These are phyloP conservation scores for Fusarium guadeloupense DNA, from an alignment of 2,329 filamentous ascomycete genomes.

Conservation along the genomic window DNA sequence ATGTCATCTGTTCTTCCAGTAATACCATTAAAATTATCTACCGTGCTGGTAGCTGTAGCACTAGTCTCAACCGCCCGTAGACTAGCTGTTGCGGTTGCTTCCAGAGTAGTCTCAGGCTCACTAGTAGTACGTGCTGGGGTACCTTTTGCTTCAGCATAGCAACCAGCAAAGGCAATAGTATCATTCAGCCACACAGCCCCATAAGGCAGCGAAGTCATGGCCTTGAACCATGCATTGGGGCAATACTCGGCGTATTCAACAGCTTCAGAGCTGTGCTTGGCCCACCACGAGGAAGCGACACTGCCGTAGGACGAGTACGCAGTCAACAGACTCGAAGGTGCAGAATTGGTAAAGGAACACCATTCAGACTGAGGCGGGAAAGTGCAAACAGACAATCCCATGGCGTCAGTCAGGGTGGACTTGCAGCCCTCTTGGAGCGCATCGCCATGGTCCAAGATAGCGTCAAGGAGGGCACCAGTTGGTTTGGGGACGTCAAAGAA, in stretches of 20 bases:
- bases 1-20: too few relatives aligned
- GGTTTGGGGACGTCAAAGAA: constrained; percentile 1
- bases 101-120: not conserved
- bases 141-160: not conserved
- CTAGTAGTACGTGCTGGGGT: not conserved
- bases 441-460: not conserved
- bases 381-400: not conserved
- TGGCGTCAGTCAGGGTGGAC: not conserved
- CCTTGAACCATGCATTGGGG: not conserved
- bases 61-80: too few relatives aligned
- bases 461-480: not conserved
- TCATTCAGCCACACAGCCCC: not conserved
- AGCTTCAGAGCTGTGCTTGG: not conserved
- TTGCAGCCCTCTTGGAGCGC: not conserved
- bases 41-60: too few relatives aligned
- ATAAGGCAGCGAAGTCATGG: not conserved
- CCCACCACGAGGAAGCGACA: not conserved
- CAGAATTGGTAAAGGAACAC: not conserved
- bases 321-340: not conserved
- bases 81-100: not conserved
- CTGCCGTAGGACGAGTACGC: not conserved
- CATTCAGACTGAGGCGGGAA: not conserved
- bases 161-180: not conserved
- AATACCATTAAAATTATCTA: too few relatives aligned
- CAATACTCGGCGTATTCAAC: not conserved